Evolutionary conservation across 2,329 filamentous ascomycete genomes (phyloP).

Genomic region (Fusarium sterilihyphosum): DNA sequence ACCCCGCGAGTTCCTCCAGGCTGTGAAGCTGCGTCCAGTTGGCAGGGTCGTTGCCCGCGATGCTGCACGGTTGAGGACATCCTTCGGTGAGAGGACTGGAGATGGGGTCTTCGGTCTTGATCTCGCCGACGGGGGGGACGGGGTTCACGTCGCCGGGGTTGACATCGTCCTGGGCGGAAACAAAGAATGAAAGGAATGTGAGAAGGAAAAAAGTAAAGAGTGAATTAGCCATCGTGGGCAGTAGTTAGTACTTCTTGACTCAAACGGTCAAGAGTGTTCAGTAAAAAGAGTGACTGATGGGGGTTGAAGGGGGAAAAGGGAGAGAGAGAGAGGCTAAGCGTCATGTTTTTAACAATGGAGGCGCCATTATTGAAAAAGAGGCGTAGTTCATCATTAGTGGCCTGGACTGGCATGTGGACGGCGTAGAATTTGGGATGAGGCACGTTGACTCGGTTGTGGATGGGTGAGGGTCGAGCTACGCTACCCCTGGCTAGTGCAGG

Average conservation of each 20-base stretch:
- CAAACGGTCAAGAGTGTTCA: neutral
- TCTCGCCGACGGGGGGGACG: constrained; percentile 32
- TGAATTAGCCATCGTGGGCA: constrained; percentile 37
- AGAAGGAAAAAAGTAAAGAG: constrained; percentile 35
- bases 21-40: constrained; percentile 42
- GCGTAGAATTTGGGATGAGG: constrained; percentile 10
- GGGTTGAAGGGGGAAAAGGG: neutral
- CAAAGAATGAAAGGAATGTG: constrained; percentile 24
- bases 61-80: constrained; percentile 34
- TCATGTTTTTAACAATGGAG: constrained; percentile 19
- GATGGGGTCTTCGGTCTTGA: constrained; percentile 40
- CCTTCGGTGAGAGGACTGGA: constrained; percentile 37
- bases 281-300: constrained; percentile 4
- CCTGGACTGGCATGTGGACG: constrained; percentile 29
- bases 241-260: neutral
- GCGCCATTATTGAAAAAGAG: constrained; percentile 14
- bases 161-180: constrained; percentile 8
- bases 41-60: constrained; percentile 32
- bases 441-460: neutral
- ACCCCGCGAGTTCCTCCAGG: constrained; percentile 28
- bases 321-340: neutral
- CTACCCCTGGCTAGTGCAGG: constrained; percentile 16
- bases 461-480: neutral
- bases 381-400: neutral
- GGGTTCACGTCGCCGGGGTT: constrained; percentile 36